Percentiles rank a stretch among this genome's conserved stretches.
phyloP scores from a whole-genome alignment of 1,284 basidiomycete species.

The Coniferiporia sulphurascens region DNA sequence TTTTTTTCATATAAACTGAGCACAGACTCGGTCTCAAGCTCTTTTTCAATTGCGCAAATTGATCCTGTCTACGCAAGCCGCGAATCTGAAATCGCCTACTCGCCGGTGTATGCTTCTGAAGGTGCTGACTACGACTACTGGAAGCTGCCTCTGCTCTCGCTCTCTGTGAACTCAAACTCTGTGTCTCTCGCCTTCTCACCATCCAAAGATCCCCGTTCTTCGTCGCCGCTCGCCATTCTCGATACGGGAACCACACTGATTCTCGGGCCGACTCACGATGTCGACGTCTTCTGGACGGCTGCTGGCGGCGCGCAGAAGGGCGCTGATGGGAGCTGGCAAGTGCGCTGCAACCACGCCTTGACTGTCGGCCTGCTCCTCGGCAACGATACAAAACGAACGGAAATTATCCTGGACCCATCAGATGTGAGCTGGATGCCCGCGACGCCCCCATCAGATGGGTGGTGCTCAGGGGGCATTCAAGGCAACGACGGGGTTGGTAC shows the following conservation, averaged over 20 bases:
- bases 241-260: conserved; percentile 58
- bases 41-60: conserved; percentile 48
- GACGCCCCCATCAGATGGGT: conserved; percentile 30
- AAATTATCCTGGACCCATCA: conserved; percentile 46
- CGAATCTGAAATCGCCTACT: conserved; percentile 33
- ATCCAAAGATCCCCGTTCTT: conserved; percentile 42
- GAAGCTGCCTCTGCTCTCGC: conserved; percentile 45
- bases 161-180: conserved; percentile 40
- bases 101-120: conserved; percentile 38
- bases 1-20: conserved; percentile 52
- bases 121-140: conserved; percentile 46
- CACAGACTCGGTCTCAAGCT: conserved; percentile 36
- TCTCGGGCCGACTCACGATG: conserved; percentile 47
- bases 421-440: conserved; percentile 45
- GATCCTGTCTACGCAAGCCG: conserved; percentile 37
- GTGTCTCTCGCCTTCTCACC: conserved; percentile 35
- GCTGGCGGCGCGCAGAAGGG: conserved; percentile 38
- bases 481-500: conserved; percentile 42
- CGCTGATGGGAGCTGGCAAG: conserved; percentile 41
- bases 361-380: conserved; percentile 45
- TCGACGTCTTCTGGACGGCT: conserved; percentile 44
- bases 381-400: conserved; percentile 30
- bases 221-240: conserved; percentile 45
- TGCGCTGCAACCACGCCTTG: conserved; percentile 45
- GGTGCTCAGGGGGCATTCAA: conserved; percentile 58